phyloP scores from a whole-genome alignment of 441 rosid genomes.

The Euphorbia corollata region DNA sequence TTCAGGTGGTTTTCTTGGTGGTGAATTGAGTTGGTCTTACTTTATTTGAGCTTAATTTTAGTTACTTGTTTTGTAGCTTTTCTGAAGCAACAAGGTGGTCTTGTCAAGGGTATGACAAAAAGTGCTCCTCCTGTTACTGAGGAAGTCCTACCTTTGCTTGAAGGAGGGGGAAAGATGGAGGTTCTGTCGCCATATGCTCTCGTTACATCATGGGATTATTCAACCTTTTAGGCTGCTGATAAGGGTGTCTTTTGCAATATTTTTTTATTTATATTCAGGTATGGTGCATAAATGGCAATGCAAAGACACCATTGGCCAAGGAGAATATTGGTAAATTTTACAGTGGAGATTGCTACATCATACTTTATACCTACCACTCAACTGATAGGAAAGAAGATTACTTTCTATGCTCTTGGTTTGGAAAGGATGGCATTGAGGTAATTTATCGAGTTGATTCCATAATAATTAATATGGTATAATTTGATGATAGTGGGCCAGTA shows the following conservation, averaged over 20 bases:
- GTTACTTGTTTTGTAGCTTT: conserved; percentile 48
- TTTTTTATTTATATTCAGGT: conserved; percentile 43
- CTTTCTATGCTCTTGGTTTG: conserved; percentile 86
- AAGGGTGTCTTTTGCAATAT: background rate
- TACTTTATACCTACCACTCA: conserved; percentile 80
- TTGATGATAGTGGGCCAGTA: background rate
- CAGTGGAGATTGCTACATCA: conserved; percentile 90
- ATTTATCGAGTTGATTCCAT: conserved; percentile 11
- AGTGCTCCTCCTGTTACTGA: conserved; percentile 69
- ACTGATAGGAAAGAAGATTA: conserved; percentile 96
- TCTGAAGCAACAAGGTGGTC: conserved; percentile 97
- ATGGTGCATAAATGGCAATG: conserved; percentile 80
- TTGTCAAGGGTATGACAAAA: conserved; percentile 73
- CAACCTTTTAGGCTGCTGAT: conserved; percentile 9
- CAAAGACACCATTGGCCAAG: conserved; percentile 65
- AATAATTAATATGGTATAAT: background rate
- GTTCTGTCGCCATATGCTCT: conserved; percentile 34
- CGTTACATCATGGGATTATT: conserved; percentile 13
- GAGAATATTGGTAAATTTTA: conserved; percentile 94
- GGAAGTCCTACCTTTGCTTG: conserved; percentile 95
- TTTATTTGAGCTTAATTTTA: conserved; percentile 22
- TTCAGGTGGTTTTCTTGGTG: conserved; percentile 50
- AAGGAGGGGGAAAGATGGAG: conserved; percentile 98
- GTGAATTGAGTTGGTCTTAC: conserved; percentile 16
- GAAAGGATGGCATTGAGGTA: conserved; percentile 86